Evolutionary conservation across 2,329 filamentous ascomycete genomes (phyloP), one percentile per base, ranked within the genome.

Genomic region (Ophiostoma fasciatum): DNA sequence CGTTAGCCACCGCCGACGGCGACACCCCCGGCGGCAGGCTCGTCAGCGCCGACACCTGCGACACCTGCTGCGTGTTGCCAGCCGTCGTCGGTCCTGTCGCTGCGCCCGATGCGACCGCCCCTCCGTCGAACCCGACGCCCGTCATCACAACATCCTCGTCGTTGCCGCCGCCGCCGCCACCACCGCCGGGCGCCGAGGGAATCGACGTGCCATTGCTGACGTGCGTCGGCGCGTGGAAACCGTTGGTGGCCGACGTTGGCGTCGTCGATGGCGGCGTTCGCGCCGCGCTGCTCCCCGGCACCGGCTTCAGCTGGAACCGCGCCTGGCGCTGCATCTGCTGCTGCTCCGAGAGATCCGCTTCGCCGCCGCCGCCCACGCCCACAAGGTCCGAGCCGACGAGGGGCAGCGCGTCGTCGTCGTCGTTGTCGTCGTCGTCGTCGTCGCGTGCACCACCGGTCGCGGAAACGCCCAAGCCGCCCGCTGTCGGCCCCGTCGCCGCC

Each of bases 1-100:
- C 85, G 48, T 96, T 94, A 36, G 77, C 61, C 40, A 69, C 55
- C 11, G 67, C 68, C 19, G 68, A 71, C 12, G 71, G 71, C 5
- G 70, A 71, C 36, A 73, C 59, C 4, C 69, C 72, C 0, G 64
- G 58, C 1, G 73, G 69, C 3, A 78, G 54, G 15, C 68, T 60
- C 13, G 71, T 74, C 30, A 77, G 56, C 1, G 61, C 65, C 5
- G 77, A 79, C 30, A 65, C 59, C 51, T 82, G 80, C 1, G 79
- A 82, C 17, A 75, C 62, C 41, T 74, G 71, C 41, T 74, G 71
- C 3, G 66, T 69, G 46, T 58, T 72, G 39, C 52, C 71, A 1
- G 57, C 50, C 2, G 57, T 61, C 8, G 56, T 37, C 8, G 49
- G 47, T 14, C 23, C 47, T 33, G 57, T 10, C 20, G 50, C 20